A percentile compares a stretch with the other conserved stretches of the same genome.
Evolutionary conservation across 2,329 filamentous ascomycete species (phyloP).

Genomic region (Westerdykella ornata): DNA sequence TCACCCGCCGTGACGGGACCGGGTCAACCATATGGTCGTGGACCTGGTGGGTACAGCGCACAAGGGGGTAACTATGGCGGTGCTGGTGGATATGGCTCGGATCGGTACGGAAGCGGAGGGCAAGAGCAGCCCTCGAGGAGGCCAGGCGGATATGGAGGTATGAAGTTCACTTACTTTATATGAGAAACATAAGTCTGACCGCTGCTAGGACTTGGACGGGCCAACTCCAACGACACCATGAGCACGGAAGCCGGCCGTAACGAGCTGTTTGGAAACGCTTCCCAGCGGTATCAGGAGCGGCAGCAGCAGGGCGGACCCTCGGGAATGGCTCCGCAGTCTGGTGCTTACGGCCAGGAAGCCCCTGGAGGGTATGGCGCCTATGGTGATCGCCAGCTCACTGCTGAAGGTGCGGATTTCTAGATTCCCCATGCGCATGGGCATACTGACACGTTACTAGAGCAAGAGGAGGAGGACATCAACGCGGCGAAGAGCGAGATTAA

Average conservation of each 20-base stretch:
- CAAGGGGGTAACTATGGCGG: slow-evolving; percentile 28
- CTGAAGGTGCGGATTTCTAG: slow-evolving; percentile 46
- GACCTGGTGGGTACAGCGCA: slow-evolving; percentile 39
- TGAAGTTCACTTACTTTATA: slow-evolving; percentile 5
- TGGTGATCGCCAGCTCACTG: slow-evolving; percentile 70
- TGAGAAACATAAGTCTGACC: no score
- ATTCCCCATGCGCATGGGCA: no score
- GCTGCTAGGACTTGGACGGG: slow-evolving; percentile 42
- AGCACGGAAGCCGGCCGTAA: slow-evolving; percentile 53
- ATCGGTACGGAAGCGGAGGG: slow-evolving; percentile 45
- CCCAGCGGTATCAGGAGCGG: slow-evolving; percentile 45
- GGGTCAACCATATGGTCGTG: slow-evolving; percentile 39
- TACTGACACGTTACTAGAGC: slow-evolving; percentile 32
- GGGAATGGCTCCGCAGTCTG: slow-evolving; percentile 14
- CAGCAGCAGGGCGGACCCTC: slow-evolving; percentile 25
- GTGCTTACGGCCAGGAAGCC: slow-evolving; percentile 18
- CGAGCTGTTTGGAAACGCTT: slow-evolving; percentile 57
- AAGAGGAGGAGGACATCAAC: slow-evolving; percentile 66
- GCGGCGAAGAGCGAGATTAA: slow-evolving; percentile 68
- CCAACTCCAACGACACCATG: slow-evolving; percentile 45
- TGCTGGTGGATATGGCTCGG: slow-evolving; percentile 37
- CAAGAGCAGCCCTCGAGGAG: slow-evolving; percentile 16
- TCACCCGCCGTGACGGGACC: slow-evolving; percentile 38
- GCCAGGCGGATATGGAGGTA: slow-evolving; percentile 38
- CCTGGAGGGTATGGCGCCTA: slow-evolving; percentile 45